A percentile compares a stretch with the other conserved stretches of the same genome.
These are phyloP conservation scores for Zygotorulaspora mrakii DNA, from an alignment of 1,139 yeast genomes.

Conservation along the genomic window DNA sequence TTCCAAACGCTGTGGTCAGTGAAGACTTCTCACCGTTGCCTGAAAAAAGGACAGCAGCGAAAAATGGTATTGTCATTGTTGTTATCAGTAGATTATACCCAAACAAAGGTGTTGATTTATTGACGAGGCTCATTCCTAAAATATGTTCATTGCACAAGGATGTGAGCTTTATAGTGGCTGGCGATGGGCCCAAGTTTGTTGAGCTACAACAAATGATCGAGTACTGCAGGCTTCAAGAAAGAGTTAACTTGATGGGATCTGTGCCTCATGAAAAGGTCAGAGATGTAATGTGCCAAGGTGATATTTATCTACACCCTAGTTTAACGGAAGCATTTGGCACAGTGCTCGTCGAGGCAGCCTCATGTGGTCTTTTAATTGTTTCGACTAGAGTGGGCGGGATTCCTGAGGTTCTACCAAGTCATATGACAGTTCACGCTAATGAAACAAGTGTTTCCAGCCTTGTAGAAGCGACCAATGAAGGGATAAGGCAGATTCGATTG, in stretches of 20 bases:
- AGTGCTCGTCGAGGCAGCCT: slow-evolving; percentile 94
- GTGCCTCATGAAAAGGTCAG: slow-evolving; percentile 91
- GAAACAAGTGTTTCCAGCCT: slow-evolving; percentile 76
- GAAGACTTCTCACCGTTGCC: slow-evolving; percentile 67
- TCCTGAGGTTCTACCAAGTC: slow-evolving; percentile 89
- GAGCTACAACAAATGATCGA: slow-evolving; percentile 96
- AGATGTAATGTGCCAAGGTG: slow-evolving; percentile 89
- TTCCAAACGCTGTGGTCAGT: slow-evolving; percentile 92
- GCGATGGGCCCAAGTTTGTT: slow-evolving; percentile 93
- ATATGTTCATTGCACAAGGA: slow-evolving; percentile 63
- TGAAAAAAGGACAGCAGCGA: slow-evolving; percentile 9
- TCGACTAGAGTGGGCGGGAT: slow-evolving; percentile 97
- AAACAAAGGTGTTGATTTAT: slow-evolving; percentile 92
- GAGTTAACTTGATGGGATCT: slow-evolving; percentile 82
- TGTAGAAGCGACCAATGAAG: slow-evolving; percentile 63
- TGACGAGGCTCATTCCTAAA: slow-evolving; percentile 81
- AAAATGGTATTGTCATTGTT: slow-evolving; percentile 63
- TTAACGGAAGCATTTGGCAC: slow-evolving; percentile 98
- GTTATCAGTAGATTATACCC: slow-evolving; percentile 89
- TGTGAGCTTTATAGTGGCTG: slow-evolving; percentile 83
- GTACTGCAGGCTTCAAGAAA: slow-evolving; percentile 74
- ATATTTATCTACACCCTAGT: slow-evolving; percentile 89
- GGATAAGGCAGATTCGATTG: slow-evolving; percentile 55
- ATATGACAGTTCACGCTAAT: slow-evolving; percentile 89
- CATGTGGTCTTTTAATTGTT: slow-evolving; percentile 90